Base-by-base conservation (phyloP, 1,139 yeast species). In the Nakaseomyces sp. region DNA sequence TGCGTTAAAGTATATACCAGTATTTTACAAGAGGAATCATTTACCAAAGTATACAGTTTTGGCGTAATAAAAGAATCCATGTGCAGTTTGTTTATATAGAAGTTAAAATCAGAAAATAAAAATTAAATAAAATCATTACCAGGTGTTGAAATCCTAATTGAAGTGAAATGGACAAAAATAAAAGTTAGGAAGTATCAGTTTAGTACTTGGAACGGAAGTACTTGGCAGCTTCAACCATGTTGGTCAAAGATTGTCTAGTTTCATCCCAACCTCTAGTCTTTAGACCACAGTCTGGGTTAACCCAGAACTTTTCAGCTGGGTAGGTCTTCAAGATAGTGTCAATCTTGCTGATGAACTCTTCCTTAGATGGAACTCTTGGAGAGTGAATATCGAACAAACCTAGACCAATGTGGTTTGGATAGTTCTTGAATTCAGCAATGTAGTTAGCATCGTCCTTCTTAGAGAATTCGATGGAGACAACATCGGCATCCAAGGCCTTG, bases 231-330 rank as follows among this genome's bases (percentile, higher is more conserved):
- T 84, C 89, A 69, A 91, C 98, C 98, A 91, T 91, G 76, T 91
- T 86, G 69, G 93, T 83, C 73, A 91, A 83, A 54, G 89, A 81
- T 63, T 78, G 77, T 73, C 79, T 74, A 62, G 87, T 84, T 77
- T 86, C 95, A 56, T 82, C 82, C 95, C 95, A 85, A 58, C 89
- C 91, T 78, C 95, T 83, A 68, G 95, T 86, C 84, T 89, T 89
- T 72, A 89, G 80, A 81, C 98, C 98, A 82, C 98, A 91, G 77
- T 91, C 98, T 66, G 98, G 98, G 93, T 91, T 91, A 66, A 91
- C 93, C 97, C 97, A 91, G 81, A 91, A 85, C 74, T 89, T 89
- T 69, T 85, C 85, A 66, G 93, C 93, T 68, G 96, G 96, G 79
- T 89, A 91, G 53, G 85, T 93, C 76, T 88, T 87, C 72, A 91